Conservation (phyloP, 1,139 yeast species). For the Yamadazyma dendronema region DNA sequence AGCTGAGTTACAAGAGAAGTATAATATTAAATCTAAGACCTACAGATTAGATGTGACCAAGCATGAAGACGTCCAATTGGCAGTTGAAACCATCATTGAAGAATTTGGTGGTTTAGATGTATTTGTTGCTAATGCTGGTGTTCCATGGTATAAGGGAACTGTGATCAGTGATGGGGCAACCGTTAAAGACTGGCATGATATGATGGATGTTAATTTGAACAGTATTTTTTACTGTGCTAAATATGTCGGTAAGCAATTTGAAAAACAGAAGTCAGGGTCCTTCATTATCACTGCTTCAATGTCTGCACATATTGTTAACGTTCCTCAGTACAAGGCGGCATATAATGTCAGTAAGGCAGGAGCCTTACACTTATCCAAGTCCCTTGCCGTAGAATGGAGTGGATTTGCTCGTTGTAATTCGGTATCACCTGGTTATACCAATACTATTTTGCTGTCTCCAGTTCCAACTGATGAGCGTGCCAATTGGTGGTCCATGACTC, state of each 20-base stretch:
- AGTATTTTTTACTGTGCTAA: conserved; percentile 61
- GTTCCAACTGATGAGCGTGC: conserved; percentile 34
- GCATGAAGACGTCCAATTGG: conserved; percentile 52
- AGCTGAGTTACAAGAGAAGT: conserved; percentile 47
- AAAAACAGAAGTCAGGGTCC: conserved; percentile 49
- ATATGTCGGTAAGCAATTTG: conserved; percentile 50
- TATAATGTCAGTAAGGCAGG: conserved; percentile 61
- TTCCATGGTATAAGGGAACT: conserved; percentile 78
- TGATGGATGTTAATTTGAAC: conserved; percentile 53
- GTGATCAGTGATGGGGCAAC: conserved; percentile 50
- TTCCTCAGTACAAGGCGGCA: conserved; percentile 55
- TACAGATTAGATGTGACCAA: conserved; percentile 67
- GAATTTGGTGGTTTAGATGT: conserved; percentile 76
- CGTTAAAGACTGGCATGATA: conserved; percentile 48
- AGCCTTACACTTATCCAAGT: conserved; percentile 48
- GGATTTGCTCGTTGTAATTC: conserved; percentile 53
- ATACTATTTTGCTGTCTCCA: conserved; percentile 50
- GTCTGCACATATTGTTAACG: conserved; percentile 56
- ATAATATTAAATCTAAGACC: conserved; percentile 61
- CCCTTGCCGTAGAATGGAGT: conserved; percentile 58
- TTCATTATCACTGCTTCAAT: conserved; percentile 62
- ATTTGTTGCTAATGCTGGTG: conserved; percentile 86
- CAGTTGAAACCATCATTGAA: conserved; percentile 51
- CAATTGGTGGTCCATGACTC: conserved; percentile 38
- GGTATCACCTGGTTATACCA: conserved; percentile 58